Evolutionary conservation across 2,329 filamentous ascomycete genomes (phyloP).

Genomic region (Gremmenia infestans): DNA sequence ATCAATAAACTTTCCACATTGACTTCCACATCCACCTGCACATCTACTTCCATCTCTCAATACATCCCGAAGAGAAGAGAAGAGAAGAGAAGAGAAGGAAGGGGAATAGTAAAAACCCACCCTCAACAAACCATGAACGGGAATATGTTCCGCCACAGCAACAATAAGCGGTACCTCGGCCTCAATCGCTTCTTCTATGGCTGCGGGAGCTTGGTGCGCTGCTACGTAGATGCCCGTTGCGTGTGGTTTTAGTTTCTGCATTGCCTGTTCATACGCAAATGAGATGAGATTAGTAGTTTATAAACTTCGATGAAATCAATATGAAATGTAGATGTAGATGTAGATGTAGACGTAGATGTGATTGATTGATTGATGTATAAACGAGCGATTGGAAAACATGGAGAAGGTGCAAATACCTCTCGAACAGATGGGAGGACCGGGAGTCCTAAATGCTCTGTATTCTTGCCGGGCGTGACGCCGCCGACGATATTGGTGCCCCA

Average conservation of each 20-base stretch:
- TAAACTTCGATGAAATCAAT: too few relatives aligned
- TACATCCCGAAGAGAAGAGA: too few relatives aligned
- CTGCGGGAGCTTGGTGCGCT: constrained; percentile 64
- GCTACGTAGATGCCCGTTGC: constrained; percentile 78
- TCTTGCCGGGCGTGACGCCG: constrained; percentile 66
- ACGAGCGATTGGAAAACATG: too few relatives aligned
- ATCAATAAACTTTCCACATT: too few relatives aligned
- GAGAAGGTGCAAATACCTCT: constrained; percentile 35
- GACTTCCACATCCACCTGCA: too few relatives aligned
- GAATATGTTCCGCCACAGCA: constrained; percentile 70
- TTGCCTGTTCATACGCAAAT: constrained; percentile 43
- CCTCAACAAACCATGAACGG: constrained; percentile 65
- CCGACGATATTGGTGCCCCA: constrained; percentile 80
- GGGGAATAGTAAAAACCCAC: constrained; percentile 36
- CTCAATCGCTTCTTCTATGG: constrained; percentile 76
- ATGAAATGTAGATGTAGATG: neutral
- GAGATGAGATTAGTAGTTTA: neutral
- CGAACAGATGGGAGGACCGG: constrained; percentile 66
- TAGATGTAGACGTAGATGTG: too few relatives aligned
- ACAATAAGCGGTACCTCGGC: constrained; percentile 72
- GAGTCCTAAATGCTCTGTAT: constrained; percentile 66
- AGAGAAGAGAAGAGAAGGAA: too few relatives aligned
- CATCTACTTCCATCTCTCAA: neutral
- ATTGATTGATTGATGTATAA: too few relatives aligned
- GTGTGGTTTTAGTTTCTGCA: constrained; percentile 66